Evolutionary conservation across 805 yeast species (phyloP).

Genomic region (Candida caryicola): DNA sequence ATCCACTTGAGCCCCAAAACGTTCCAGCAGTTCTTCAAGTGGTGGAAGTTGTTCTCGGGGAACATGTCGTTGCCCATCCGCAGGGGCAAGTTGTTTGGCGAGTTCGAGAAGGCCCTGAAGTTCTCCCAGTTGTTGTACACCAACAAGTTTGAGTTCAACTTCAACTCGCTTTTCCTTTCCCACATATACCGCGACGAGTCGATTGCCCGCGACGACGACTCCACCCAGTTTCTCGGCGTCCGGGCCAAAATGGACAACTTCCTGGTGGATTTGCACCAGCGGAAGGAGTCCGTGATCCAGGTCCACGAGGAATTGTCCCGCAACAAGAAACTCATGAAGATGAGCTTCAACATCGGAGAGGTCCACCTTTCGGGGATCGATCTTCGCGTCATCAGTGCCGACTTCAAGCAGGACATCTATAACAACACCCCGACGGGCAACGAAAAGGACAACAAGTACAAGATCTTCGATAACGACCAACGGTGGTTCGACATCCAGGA

Average conservation of each 20-base stretch:
- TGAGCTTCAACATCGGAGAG: slow-evolving; percentile 68
- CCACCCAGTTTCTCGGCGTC: slow-evolving; percentile 63
- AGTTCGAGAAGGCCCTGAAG: slow-evolving; percentile 53
- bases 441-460: slow-evolving; percentile 15
- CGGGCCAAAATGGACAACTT: slow-evolving; percentile 43
- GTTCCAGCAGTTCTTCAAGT: slow-evolving; percentile 63
- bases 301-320: slow-evolving; percentile 45
- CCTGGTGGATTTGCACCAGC: slow-evolving; percentile 40
- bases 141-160: slow-evolving; percentile 71
- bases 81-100: slow-evolving; percentile 68
- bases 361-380: slow-evolving; percentile 56
- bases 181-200: slow-evolving; percentile 63
- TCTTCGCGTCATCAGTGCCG: slow-evolving; percentile 52
- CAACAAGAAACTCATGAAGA: slow-evolving; percentile 48
- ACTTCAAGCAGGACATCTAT: slow-evolving; percentile 36
- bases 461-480: slow-evolving; percentile 51
- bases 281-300: slow-evolving; percentile 34
- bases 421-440: slow-evolving; percentile 2
- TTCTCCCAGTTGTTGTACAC: slow-evolving; percentile 74
- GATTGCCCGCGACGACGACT: slow-evolving; percentile 37
- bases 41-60: slow-evolving; percentile 89
- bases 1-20: slow-evolving; percentile 74
- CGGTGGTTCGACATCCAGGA: slow-evolving; percentile 65
- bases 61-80: slow-evolving; percentile 77
- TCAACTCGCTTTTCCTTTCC: slow-evolving; percentile 70